Percentiles rank a stretch among this genome's conserved stretches.
phyloP scores from a whole-genome alignment of 176 grass and related monocot genomes.

The Urochloa ruziziensis region DNA sequence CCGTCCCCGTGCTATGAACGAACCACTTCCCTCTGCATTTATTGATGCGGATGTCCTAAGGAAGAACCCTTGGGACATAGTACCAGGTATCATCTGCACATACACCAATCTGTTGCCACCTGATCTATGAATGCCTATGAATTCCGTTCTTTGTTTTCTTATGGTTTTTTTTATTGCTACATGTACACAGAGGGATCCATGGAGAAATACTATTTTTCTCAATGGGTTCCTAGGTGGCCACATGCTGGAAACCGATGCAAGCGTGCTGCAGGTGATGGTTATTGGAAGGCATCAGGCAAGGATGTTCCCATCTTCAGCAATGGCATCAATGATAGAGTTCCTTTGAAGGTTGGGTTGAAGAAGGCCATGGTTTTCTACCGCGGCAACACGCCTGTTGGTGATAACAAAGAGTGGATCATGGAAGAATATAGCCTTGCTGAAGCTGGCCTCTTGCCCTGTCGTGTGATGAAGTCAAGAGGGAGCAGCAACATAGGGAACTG shows the following conservation, averaged over 20 bases:
- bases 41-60: constrained; percentile 15
- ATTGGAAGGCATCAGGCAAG: constrained; percentile 59
- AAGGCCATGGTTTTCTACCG: constrained; percentile 45
- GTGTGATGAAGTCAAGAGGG: neutral
- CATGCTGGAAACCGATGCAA: neutral
- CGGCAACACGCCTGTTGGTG: neutral
- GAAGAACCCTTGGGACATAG: constrained; percentile 41
- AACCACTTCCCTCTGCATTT: neutral
- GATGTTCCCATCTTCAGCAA: neutral
- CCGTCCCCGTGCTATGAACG: neutral
- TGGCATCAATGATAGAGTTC: neutral
- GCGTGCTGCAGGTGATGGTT: constrained; percentile 4
- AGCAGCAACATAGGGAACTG: neutral
- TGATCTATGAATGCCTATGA: too few relatives aligned
- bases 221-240: neutral
- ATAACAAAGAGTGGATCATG: constrained; percentile 60
- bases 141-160: neutral
- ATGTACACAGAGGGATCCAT: neutral
- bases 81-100: neutral
- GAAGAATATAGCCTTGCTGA: constrained; percentile 47
- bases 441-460: neutral
- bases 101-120: neutral
- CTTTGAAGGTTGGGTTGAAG: constrained; percentile 42
- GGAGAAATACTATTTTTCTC: constrained; percentile 48
- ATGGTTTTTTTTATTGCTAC: neutral